Evolutionary conservation across 768 basidiomycete genomes (phyloP), one percentile per base, ranked within the genome.

Genomic region (Kwoniella heveanensis): DNA sequence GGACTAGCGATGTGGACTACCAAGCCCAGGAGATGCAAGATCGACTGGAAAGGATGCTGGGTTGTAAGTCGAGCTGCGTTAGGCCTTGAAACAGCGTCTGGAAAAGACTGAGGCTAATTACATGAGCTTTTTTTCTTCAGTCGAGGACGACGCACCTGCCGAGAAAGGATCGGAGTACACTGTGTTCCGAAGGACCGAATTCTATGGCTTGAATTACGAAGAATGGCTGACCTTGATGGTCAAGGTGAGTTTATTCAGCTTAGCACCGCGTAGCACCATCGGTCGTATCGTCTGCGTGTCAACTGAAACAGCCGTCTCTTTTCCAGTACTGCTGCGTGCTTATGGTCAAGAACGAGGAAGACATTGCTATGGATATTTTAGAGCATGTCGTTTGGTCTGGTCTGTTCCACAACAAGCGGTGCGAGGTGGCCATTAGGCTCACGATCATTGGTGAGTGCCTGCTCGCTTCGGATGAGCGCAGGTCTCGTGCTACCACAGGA

Each of bases 221-320:
- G 87, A 89, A 56, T 99, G 95, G 95, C 77, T 95, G 52, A 83
- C 83, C 17, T 72, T 97, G 44, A 87, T 92, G 75, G 86, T 96
- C 83, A 90, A 93, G 83, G 95, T 92, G 55, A 53, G 83, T 75
- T 13, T 22, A 39, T 29, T 27, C 5, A 32, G 15, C 50, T 29
- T 12, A 17, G 39, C 39, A n/a, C n/a, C n/a, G n/a, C n/a, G n/a
- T n/a, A n/a, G n/a, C n/a, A n/a, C n/a, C n/a, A n/a, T n/a, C n/a
- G n/a, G n/a, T n/a, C n/a, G n/a, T n/a, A n/a, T n/a, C n/a, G n/a
- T n/a, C n/a, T n/a, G n/a, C n/a, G n/a, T n/a, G n/a, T n/a, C n/a
- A n/a, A n/a, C n/a, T n/a, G n/a, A n/a, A n/a, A n/a, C n/a, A n/a
- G n/a, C n/a, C n/a, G n/a, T n/a, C n/a, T n/a, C 19, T 32, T 32